Evolutionary conservation across 768 basidiomycete genomes (phyloP).

Genomic region (Lactifluus rugatus): DNA sequence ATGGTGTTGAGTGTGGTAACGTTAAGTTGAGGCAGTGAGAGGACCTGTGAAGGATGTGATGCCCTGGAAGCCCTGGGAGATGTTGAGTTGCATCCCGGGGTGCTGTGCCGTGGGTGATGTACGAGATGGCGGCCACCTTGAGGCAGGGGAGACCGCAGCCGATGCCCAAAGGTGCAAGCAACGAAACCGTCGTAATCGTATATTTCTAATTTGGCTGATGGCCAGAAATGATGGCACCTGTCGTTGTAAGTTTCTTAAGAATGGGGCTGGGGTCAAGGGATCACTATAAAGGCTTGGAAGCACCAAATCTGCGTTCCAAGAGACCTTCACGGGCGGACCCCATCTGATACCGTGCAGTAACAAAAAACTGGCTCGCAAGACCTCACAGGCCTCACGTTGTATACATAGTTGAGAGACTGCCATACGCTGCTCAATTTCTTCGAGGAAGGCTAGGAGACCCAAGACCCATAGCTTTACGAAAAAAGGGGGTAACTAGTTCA

Average conservation of each 20-base stretch:
- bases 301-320: too few relatives aligned
- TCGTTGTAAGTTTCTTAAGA: slow-evolving; percentile 1
- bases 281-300: too few relatives aligned
- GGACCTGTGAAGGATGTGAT: slow-evolving; percentile 66
- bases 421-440: too few relatives aligned
- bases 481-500: too few relatives aligned
- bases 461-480: too few relatives aligned
- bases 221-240: slow-evolving; percentile 76
- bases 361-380: too few relatives aligned
- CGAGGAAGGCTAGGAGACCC: too few relatives aligned
- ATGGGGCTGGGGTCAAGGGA: too few relatives aligned
- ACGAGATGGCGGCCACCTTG: slow-evolving; percentile 74
- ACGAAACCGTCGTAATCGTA: slow-evolving; percentile 74
- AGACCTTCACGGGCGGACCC: too few relatives aligned
- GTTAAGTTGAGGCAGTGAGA: slow-evolving; percentile 65
- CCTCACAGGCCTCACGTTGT: too few relatives aligned
- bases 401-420: too few relatives aligned
- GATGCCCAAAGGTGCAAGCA: slow-evolving; percentile 60
- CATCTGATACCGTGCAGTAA: too few relatives aligned
- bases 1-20: slow-evolving; percentile 52
- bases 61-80: slow-evolving; percentile 74
- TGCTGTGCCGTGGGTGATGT: slow-evolving; percentile 57
- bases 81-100: slow-evolving; percentile 66
- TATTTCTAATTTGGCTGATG: slow-evolving; percentile 54
- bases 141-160: slow-evolving; percentile 58